Percentiles rank a stretch among this genome's conserved stretches.
These are phyloP conservation scores for Dunaliella primolecta DNA, from an alignment of 139 green algal genomes.

Conservation along the genomic window DNA sequence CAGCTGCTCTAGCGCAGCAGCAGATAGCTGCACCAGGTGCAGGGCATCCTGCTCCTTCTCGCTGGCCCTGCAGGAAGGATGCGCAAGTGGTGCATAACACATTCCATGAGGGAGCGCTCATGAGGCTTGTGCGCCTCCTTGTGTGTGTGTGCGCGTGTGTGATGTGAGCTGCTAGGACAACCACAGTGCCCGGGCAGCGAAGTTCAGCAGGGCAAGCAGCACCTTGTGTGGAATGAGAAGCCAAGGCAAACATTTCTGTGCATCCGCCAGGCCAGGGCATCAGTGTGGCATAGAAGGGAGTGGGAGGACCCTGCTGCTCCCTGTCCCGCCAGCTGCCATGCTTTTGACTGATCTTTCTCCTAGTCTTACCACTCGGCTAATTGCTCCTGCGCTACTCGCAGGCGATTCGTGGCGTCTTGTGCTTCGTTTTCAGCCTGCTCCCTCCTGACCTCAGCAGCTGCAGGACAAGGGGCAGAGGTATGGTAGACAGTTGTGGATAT, in stretches of 20 bases:
- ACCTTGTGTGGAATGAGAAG: too few relatives aligned
- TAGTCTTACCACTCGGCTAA: constrained; percentile 67
- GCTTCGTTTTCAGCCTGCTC: constrained; percentile 67
- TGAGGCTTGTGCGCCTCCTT: neutral
- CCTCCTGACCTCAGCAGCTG: neutral
- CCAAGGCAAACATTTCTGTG: too few relatives aligned
- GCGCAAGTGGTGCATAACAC: too few relatives aligned
- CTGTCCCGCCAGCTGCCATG: too few relatives aligned
- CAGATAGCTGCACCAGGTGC: neutral
- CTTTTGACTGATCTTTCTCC: too few relatives aligned
- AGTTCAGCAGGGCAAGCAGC: too few relatives aligned
- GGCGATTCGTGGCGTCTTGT: constrained; percentile 39
- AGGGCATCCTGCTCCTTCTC: constrained; percentile 9
- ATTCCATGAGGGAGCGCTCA: too few relatives aligned
- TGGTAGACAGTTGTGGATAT: neutral
- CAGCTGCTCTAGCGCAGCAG: constrained; percentile 10
- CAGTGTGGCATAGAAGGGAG: too few relatives aligned
- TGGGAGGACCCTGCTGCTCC: too few relatives aligned
- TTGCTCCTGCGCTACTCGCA: constrained; percentile 74
- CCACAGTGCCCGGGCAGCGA: too few relatives aligned
- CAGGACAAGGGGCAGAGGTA: neutral
- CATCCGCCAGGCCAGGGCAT: too few relatives aligned
- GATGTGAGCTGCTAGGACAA: too few relatives aligned
- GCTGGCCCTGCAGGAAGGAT: constrained; percentile 14
- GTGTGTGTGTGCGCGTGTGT: constrained; percentile 36